Evolutionary conservation across 2,329 filamentous ascomycete genomes (phyloP).

Genomic region (Corynespora cassiicola): DNA sequence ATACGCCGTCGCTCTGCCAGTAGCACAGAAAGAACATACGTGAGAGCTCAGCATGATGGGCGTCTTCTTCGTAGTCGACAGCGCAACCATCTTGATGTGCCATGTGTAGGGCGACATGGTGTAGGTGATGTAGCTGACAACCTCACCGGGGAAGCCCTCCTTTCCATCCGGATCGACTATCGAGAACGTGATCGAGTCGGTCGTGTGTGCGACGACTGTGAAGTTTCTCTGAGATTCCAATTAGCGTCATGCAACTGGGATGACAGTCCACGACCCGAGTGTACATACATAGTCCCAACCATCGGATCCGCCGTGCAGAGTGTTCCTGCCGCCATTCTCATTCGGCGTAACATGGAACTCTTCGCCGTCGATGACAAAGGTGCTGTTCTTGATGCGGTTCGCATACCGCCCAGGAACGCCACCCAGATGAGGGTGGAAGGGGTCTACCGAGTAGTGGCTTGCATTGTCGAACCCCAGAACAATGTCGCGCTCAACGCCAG

Average conservation of each 20-base stretch:
- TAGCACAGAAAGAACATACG: slow-evolving; percentile 58
- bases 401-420: slow-evolving; percentile 77
- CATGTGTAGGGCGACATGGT: slow-evolving; percentile 70
- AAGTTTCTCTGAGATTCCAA: slow-evolving; percentile 75
- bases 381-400: slow-evolving; percentile 81
- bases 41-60: slow-evolving; percentile 82
- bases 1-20: neutral
- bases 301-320: slow-evolving; percentile 72
- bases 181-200: slow-evolving; percentile 75
- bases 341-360: slow-evolving; percentile 68
- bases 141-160: slow-evolving; percentile 80
- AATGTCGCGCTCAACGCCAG: slow-evolving; percentile 73
- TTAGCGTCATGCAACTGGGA: too few relatives aligned
- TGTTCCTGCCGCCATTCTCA: slow-evolving; percentile 61
- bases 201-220: slow-evolving; percentile 72
- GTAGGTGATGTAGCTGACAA: slow-evolving; percentile 77
- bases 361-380: slow-evolving; percentile 70
- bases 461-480: slow-evolving; percentile 80
- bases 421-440: slow-evolving; percentile 73
- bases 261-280: too few relatives aligned
- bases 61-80: slow-evolving; percentile 75
- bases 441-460: slow-evolving; percentile 70
- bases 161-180: slow-evolving; percentile 75
- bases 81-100: slow-evolving; percentile 75
- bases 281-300: slow-evolving; percentile 71